A percentile compares a stretch with the other conserved stretches of the same genome.
Conservation (phyloP, 495 filamentous ascomycete species). For the Neurospora terricola region DNA sequence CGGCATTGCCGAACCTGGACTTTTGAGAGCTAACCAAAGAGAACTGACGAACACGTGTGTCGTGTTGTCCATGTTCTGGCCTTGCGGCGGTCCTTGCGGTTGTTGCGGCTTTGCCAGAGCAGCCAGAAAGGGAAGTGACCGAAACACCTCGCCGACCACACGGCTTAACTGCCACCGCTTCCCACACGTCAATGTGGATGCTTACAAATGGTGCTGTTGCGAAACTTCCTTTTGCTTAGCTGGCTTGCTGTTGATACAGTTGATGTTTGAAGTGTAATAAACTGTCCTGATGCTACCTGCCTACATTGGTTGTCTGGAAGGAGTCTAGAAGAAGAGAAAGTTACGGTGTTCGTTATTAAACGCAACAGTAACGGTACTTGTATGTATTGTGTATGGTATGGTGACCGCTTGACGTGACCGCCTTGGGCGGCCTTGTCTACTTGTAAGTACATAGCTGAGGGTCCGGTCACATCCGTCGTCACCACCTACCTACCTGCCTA, state of each 20-base stretch:
- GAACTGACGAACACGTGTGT: background rate
- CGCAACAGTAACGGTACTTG: background rate
- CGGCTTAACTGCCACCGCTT: background rate
- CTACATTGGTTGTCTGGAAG: too few relatives aligned
- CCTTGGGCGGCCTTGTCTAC: background rate
- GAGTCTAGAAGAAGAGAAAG: too few relatives aligned
- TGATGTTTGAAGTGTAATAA: background rate
- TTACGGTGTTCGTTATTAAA: too few relatives aligned
- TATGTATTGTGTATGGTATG: background rate
- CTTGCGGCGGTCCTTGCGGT: background rate
- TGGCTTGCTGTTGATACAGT: background rate
- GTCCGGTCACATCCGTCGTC: background rate
- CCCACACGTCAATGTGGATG: background rate
- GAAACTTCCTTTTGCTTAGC: background rate
- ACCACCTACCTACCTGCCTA: background rate
- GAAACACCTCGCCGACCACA: too few relatives aligned
- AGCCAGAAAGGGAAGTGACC: too few relatives aligned
- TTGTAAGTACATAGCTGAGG: background rate
- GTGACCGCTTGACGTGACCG: background rate
- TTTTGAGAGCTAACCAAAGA: too few relatives aligned
- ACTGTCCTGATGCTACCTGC: background rate
- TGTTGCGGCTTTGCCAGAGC: too few relatives aligned
- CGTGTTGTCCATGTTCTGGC: background rate
- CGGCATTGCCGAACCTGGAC: background rate
- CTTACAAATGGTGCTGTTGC: background rate